Percentiles rank a stretch among this genome's conserved stretches.
Evolutionary conservation across 495 filamentous ascomycete species (phyloP).

Genomic region (Xylaria intraflava): DNA sequence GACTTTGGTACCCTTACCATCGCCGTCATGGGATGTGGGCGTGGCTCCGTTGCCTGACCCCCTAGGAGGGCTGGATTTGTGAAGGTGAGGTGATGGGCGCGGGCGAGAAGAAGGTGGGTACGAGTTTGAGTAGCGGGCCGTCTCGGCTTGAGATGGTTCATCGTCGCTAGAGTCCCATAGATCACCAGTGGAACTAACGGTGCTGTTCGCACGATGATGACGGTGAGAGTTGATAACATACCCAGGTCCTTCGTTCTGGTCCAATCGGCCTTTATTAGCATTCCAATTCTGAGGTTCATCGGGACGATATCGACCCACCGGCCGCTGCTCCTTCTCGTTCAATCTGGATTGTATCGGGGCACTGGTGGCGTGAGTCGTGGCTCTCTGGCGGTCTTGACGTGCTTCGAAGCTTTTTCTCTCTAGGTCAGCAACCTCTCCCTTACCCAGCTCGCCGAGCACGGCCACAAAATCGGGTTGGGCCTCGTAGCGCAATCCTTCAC

Average conservation of each 20-base stretch:
- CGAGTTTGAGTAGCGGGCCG: conserved; percentile 1
- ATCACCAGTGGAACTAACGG: conserved; percentile 15
- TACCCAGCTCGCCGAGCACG: conserved; percentile 55
- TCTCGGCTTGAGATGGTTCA: not conserved
- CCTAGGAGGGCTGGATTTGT: not conserved
- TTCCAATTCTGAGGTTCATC: conserved; percentile 25
- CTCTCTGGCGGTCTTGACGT: conserved; percentile 34
- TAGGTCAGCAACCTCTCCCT: conserved; percentile 54
- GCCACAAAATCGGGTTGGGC: conserved; percentile 62
- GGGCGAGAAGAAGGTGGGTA: conserved; percentile 6
- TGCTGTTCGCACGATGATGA: conserved; percentile 16
- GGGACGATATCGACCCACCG: conserved; percentile 18
- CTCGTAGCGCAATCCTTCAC: conserved; percentile 61
- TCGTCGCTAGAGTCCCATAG: conserved; percentile 25
- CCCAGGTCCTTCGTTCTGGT: conserved; percentile 15
- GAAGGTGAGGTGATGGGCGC: not conserved
- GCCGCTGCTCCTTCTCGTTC: conserved; percentile 10
- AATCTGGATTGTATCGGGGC: not conserved
- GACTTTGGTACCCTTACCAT: conserved; percentile 19
- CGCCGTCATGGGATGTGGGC: not conserved
- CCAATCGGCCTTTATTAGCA: conserved; percentile 15
- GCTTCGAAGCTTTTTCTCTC: conserved; percentile 51
- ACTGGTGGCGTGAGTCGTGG: not conserved
- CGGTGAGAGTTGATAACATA: conserved; percentile 14
- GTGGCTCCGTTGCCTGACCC: not conserved